These are phyloP conservation scores for Pascua sp. DNA, from an alignment of 1,284 basidiomycete species.

Conservation along the genomic window DNA sequence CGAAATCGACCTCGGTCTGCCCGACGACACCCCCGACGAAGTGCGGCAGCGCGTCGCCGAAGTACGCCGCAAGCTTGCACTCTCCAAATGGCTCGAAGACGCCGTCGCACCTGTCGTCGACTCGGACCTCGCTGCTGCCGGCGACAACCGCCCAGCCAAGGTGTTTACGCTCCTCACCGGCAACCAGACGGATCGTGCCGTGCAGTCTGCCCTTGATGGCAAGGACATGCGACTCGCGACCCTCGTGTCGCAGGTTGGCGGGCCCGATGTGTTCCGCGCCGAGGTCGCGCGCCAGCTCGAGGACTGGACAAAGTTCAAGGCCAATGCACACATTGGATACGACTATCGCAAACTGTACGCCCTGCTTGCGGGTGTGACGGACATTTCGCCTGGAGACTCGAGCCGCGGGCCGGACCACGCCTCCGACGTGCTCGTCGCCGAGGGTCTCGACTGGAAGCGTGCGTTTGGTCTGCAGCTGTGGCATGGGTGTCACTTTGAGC, in stretches of 20 bases:
- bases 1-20: conserved; percentile 64
- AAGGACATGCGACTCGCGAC: conserved; percentile 84
- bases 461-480: conserved; percentile 87
- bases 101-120: conserved; percentile 73
- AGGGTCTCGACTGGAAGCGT: conserved; percentile 90
- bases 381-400: conserved; percentile 59
- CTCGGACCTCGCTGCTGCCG: conserved; percentile 61
- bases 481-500: conserved; percentile 75
- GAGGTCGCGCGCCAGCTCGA: conserved; percentile 75
- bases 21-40: conserved; percentile 58
- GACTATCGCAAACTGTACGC: conserved; percentile 79
- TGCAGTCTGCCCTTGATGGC: conserved; percentile 68
- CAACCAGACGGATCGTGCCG: conserved; percentile 80
- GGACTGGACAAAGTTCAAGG: conserved; percentile 76
- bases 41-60: conserved; percentile 48
- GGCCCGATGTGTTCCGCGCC: conserved; percentile 69
- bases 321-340: conserved; percentile 67
- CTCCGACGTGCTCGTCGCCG: conserved; percentile 66
- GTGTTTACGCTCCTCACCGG: conserved; percentile 81
- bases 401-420: conserved; percentile 59
- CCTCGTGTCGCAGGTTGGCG: conserved; percentile 83
- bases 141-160: conserved; percentile 53
- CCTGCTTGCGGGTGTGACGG: conserved; percentile 74
- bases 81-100: conserved; percentile 81
- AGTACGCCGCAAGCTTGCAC: conserved; percentile 72